Evolutionary conservation across 148 eudicot genomes (phyloP), one percentile per base, ranked within the genome.

Genomic region (Spergularia marina): DNA sequence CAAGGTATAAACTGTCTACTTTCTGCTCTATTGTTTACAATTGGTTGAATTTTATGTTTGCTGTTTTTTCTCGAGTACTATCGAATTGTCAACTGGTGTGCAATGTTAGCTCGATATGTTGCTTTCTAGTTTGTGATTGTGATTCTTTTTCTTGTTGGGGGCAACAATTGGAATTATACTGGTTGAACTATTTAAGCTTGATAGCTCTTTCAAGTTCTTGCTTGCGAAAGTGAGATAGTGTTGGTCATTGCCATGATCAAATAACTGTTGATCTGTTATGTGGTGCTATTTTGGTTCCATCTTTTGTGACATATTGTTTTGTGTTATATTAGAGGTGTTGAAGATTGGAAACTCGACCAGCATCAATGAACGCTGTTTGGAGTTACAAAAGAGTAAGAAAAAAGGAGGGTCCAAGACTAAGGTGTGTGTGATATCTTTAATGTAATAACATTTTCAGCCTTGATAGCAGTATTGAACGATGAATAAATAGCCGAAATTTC

Each of bases 351-450:
- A 78, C 39, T 39, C 91, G 14, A 72, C 81, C 71, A 87, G 85
- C 23, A 91, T 94, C 65, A 94, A 87, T 78, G 98, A 94, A 80
- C 84, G 89, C 65, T 94, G 98, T 79, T 85, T 91, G 85, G 97
- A 91, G 85, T 93, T 94, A 81, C 98, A 94, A 76, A 91, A 87
- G 87, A 90, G 76, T 58, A 91, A 84, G 84, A 94, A 89, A 79
- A 66, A 58, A 57, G 82, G 76, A 72, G 79, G 83, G 57, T 86
- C 94, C 36, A 94, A 92, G 85, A 81, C 78, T 72, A 90, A 91
- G 98, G 98, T 94, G 74, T 34, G 74, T 34, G 79, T 78, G 67
- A 63, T 63, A 11, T 23, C 44, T 73, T 61, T 60, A 11, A 70
- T 66, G 47, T 71, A 53, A 17, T 49, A 49, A 61, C 47, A 41